Conservation (phyloP, 2,329 filamentous ascomycete genomes). For the Stachybotrys echinatus region DNA sequence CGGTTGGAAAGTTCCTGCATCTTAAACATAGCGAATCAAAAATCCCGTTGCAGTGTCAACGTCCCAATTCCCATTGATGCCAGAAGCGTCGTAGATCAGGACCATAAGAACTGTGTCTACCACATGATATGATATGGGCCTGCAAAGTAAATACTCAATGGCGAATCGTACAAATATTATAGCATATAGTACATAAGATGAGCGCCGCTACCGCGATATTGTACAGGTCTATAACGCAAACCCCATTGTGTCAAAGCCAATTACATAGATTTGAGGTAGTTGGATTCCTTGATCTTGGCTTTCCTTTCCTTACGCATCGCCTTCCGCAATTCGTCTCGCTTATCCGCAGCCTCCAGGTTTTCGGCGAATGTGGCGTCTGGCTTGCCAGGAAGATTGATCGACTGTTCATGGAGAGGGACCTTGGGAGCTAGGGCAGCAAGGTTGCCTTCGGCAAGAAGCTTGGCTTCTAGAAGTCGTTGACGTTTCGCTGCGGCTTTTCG, state of each 20-base stretch:
- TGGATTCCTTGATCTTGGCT: conserved; percentile 75
- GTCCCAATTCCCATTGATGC: too few relatives aligned
- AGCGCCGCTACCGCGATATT: conserved; percentile 13
- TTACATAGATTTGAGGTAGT: conserved; percentile 80
- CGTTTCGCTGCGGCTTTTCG: conserved; percentile 65
- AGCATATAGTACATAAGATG: conserved; percentile 19
- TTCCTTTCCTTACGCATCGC: conserved; percentile 71
- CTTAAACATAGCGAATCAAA: too few relatives aligned
- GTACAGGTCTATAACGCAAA: conserved; percentile 12
- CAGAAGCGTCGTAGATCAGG: too few relatives aligned
- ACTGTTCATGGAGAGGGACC: conserved; percentile 72
- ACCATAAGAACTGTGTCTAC: too few relatives aligned
- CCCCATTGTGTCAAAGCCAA: neutral
- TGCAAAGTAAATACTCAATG: too few relatives aligned
- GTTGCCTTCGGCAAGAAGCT: conserved; percentile 60
- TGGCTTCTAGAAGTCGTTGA: conserved; percentile 49
- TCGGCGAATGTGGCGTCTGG: conserved; percentile 36
- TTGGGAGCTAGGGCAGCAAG: conserved; percentile 60
- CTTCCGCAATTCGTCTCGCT: conserved; percentile 59
- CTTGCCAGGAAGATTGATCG: conserved; percentile 61
- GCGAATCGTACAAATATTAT: neutral
- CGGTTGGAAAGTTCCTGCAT: too few relatives aligned
- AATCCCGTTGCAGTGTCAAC: too few relatives aligned
- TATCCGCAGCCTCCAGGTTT: conserved; percentile 40
- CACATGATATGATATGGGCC: too few relatives aligned